A percentile compares a stretch with the other conserved stretches of the same genome.
Evolutionary conservation across 176 grass and related monocot species (phyloP).

Genomic region (Echinochloa phyllopogon): DNA sequence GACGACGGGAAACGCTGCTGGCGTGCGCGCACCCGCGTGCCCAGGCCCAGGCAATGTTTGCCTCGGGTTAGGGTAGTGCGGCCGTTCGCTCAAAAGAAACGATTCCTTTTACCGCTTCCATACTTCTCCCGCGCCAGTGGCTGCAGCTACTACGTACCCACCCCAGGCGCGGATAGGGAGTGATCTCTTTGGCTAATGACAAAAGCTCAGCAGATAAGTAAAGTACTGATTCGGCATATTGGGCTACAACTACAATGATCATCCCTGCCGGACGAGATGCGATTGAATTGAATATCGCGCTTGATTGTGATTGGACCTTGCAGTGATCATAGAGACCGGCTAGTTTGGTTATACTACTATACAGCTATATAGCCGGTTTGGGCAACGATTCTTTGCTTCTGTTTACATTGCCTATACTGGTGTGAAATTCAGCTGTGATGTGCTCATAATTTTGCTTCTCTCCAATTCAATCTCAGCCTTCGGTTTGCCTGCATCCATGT

Average conservation of each 20-base stretch:
- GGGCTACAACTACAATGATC: no score
- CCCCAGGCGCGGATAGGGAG: background rate
- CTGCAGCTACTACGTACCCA: no score
- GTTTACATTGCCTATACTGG: background rate
- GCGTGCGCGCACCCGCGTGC: constrained; percentile 19
- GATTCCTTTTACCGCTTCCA: constrained; percentile 39
- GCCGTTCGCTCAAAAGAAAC: constrained; percentile 18
- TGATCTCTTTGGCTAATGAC: background rate
- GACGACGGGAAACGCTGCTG: background rate
- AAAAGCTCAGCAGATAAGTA: background rate
- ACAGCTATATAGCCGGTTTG: background rate
- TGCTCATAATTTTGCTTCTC: background rate
- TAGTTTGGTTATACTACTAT: background rate
- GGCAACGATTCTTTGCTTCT: background rate
- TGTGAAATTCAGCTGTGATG: background rate
- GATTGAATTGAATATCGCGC: background rate
- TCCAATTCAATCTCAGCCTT: background rate
- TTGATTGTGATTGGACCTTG: background rate
- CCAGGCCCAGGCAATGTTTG: background rate
- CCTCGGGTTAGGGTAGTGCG: background rate
- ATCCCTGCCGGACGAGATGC: background rate
- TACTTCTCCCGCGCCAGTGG: background rate
- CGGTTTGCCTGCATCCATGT: no score
- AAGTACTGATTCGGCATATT: background rate
- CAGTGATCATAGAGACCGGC: background rate